Evolutionary conservation across 441 rosid genomes (phyloP), one percentile per base, ranked within the genome.

Genomic region (Eutrema salsugineum): DNA sequence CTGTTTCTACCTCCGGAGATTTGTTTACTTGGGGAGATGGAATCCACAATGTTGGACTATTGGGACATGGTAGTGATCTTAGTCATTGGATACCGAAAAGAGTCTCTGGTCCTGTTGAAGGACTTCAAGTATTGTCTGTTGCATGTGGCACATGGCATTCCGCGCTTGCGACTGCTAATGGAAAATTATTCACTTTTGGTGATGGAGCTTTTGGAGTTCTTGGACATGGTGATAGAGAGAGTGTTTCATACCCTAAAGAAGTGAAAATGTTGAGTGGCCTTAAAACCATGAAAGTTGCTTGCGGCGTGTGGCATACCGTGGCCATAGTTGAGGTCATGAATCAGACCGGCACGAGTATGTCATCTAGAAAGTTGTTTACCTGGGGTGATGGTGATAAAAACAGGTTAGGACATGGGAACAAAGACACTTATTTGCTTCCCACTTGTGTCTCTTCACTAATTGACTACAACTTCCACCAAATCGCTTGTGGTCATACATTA

Each of bases 101-200:
- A 79, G 87, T 92, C 68, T 83, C 89, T 8, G 89, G 93, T 74
- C 76, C 87, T 51, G 47, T 88, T 44, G 97, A 92, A 84, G 94
- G 96, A 66, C 84, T 88, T 78, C 96, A 90, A 73, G 94, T 92
- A 60, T 63, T 92, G 61, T 88, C 97, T 15, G 64, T 87, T 8
- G 89, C 96, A 1, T 92, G 96, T 76, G 97, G 97, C 35, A 59
- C 89, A 11, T 90, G 97, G 97, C 97, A 92, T 73, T 87, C 96
- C 5, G 97, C 97, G 28, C 71, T 92, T 54, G 83, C 90, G 14
- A 86, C 97, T 71, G 76, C 91, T 6, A 81, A 77, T 10, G 97
- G 97, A 17, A 90, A 87, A 71, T 49, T 92, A 59, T 91, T 85
- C 71, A 90, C 97, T 12, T 91, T 91, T 62, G 97, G 97, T 3